Conservation (phyloP, 441 rosid genomes). For the Pelargonium citronellum region DNA sequence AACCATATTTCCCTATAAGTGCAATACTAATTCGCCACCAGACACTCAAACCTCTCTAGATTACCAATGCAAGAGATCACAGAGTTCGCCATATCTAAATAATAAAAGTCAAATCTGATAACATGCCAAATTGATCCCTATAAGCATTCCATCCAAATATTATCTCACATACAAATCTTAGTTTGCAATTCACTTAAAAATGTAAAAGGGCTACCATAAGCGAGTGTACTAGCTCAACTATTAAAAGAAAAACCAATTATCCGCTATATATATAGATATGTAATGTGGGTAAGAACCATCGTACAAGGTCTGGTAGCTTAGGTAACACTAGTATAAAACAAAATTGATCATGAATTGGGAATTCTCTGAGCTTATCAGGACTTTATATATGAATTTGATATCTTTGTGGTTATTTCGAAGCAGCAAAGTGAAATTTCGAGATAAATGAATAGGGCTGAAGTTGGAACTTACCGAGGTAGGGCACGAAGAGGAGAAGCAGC, state of each 20-base stretch:
- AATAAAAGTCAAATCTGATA: no score
- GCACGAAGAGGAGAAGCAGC: constrained; percentile 8
- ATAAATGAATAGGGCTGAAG: neutral
- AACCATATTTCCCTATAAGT: neutral
- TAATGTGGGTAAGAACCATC: neutral
- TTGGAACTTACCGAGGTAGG: constrained; percentile 20
- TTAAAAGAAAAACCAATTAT: neutral
- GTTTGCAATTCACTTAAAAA: neutral
- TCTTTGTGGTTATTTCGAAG: neutral
- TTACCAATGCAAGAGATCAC: neutral
- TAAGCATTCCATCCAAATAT: neutral
- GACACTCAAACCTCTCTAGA: neutral
- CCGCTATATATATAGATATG: neutral
- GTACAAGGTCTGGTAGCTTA: neutral
- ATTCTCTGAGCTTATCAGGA: neutral
- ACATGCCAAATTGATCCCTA: neutral
- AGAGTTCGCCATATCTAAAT: constrained; percentile 4
- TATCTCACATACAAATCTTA: neutral
- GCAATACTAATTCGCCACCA: neutral
- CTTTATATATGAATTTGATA: neutral
- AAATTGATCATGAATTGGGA: neutral
- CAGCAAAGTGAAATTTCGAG: neutral
- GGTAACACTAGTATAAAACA: neutral
- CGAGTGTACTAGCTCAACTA: neutral
- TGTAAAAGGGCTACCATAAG: neutral